Base-by-base conservation (phyloP, 2,329 filamentous ascomycete species). In the Claviceps monticola region DNA sequence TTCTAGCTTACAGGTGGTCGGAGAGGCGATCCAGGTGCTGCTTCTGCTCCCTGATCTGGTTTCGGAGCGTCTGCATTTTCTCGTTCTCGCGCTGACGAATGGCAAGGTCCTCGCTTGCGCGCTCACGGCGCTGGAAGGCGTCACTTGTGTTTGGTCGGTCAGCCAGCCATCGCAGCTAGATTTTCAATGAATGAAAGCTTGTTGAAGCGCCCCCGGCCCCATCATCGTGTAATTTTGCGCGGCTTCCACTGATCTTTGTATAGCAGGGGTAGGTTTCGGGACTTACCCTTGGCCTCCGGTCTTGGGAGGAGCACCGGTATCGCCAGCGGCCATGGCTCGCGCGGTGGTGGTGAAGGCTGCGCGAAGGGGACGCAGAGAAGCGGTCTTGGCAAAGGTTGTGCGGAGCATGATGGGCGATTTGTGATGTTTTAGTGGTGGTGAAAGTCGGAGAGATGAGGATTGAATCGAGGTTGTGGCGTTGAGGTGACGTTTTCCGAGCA, bases 41-140 rank as follows among this genome's bases (percentile, higher is more conserved):
- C 68, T 87, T 81, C 74, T 95, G 88, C 69, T 87, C 82, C 56
- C 70, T 64, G 58, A 96, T 78, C 74, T 80, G 82, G 73, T 78
- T 75, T 71, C 80, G 84, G 61, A 95, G 82, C 66, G 80, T 79
- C 50, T 78, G 61, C 56, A 96, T 84, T 88, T 95, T 96, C 74
- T 90, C 83, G 73, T 82, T 81, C 79, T 97, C 93, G 66, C 89
- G 86, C 74, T 86, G 75, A 63, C 82, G 81, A 72, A 98, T 89
- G 71, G 86, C 87, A 61, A 80, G 80, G 68, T 89, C 84, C 74
- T 97, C 93, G 66, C 74, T 78, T 59, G 91, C 91, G 66, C 84
- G 80, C 73, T 98, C 93, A 62, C 93, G 88, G 73, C 84, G 85
- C 73, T 84, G 88, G 80, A 96, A 98, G 53, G 88, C 82, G 66